Conservation (phyloP, 1,139 yeast genomes). For the Chernovozyma sophiae-reginae region DNA sequence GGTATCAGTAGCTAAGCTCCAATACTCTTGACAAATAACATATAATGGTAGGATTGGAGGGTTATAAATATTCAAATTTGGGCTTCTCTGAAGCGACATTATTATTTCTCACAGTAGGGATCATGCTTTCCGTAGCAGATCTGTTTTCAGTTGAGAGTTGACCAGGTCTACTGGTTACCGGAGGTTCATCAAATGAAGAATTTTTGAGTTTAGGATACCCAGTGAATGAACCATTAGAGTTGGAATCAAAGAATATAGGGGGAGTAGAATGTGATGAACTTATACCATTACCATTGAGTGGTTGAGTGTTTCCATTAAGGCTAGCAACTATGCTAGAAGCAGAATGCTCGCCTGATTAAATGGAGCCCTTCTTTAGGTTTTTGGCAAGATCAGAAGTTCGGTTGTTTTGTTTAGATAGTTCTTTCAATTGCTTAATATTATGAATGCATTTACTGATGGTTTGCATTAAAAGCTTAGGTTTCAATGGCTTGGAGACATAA, state of each 20-base stretch:
- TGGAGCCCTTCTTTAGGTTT: slow-evolving; percentile 37
- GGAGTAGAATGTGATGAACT: slow-evolving; percentile 5
- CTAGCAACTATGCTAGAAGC: slow-evolving; percentile 15
- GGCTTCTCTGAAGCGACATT: slow-evolving; percentile 1
- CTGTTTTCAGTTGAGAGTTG: slow-evolving; percentile 26
- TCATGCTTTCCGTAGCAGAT: slow-evolving; percentile 34
- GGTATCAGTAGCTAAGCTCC: no score
- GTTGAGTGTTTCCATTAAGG: slow-evolving; percentile 11
- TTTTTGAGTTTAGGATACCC: slow-evolving; percentile 2
- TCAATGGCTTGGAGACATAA: slow-evolving; percentile 80
- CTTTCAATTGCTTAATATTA: slow-evolving; percentile 56
- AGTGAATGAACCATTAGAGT: neutral
- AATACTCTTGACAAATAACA: no score
- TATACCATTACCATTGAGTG: slow-evolving; percentile 10
- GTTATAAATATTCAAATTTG: slow-evolving; percentile 5
- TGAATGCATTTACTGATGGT: slow-evolving; percentile 82
- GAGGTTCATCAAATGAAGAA: slow-evolving; percentile 1
- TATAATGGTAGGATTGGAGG: no score
- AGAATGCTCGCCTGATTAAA: slow-evolving; percentile 23
- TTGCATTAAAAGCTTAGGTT: slow-evolving; percentile 76
- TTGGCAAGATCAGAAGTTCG: slow-evolving; percentile 47
- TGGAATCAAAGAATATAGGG: slow-evolving; percentile 2
- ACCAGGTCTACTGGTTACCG: slow-evolving; percentile 23
- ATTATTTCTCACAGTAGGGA: slow-evolving; percentile 3
- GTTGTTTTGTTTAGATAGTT: slow-evolving; percentile 47